Conservation (phyloP, 1,284 basidiomycete species). For the Dichomitus squalens region DNA sequence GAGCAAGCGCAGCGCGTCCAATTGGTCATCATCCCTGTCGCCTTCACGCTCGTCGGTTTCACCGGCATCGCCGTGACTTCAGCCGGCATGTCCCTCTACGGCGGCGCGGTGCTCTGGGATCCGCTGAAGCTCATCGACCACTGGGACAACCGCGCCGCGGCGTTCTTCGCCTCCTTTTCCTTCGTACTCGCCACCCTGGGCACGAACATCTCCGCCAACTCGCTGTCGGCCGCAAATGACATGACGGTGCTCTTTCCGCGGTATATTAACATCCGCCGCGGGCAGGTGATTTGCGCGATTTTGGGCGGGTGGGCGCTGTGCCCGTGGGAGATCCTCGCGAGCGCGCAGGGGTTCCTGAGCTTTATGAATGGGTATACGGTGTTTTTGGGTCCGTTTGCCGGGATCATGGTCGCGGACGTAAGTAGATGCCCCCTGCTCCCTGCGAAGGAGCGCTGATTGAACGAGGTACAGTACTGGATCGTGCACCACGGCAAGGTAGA, state of each 20-base stretch:
- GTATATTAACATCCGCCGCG: constrained; percentile 77
- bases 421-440: constrained; percentile 25
- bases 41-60: constrained; percentile 62
- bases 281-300: constrained; percentile 73
- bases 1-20: constrained; percentile 69
- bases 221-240: constrained; percentile 78
- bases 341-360: constrained; percentile 49
- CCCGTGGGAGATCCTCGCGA: constrained; percentile 58
- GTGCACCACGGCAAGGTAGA: constrained; percentile 65
- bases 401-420: constrained; percentile 74
- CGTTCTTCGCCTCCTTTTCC: constrained; percentile 74
- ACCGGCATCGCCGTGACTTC: constrained; percentile 70
- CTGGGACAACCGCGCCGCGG: constrained; percentile 77
- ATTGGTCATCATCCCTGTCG: constrained; percentile 66
- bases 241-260: constrained; percentile 69
- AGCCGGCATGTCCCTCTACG: constrained; percentile 60
- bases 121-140: constrained; percentile 57
- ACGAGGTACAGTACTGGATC: constrained; percentile 58
- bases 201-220: constrained; percentile 78
- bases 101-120: constrained; percentile 49
- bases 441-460: neutral
- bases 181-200: constrained; percentile 73
- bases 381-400: constrained; percentile 74
- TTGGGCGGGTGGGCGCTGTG: constrained; percentile 66
- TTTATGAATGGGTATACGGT: constrained; percentile 76